Base-by-base conservation (phyloP, 345 rosid species). In the Populus alba region DNA sequence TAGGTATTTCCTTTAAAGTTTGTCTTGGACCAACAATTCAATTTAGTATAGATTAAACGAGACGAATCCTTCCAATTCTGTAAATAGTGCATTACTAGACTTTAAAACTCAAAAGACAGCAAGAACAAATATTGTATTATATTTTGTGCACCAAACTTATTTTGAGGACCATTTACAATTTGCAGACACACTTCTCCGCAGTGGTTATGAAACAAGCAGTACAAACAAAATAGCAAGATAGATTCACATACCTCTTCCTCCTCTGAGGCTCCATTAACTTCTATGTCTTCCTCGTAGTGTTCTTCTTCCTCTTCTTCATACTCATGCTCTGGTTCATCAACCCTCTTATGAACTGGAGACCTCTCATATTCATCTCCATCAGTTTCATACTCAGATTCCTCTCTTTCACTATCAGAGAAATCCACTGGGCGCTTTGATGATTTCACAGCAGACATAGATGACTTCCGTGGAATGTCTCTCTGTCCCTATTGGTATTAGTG, bases 381-480 rank as follows among this genome's bases (percentile, higher is more conserved):
- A 76, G 90, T 94, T 87, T 94, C 99, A 81, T 96, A 96, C 68
- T 96, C 99, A 23, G 97, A 96, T 82, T 91, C 98, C 80, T 92
- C 98, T 86, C 89, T 89, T 59, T 96, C 99, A 79, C 98, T 94
- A 70, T 90, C 97, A 23, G 97, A 91, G 87, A 90, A 93, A 75
- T 86, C 90, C 78, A 87, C 83, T n/a, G 90, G 94, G 33, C 88
- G 97, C 71, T 92, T 85, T 59, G 95, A 81, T 25, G 89, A 83
- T 85, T 93, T 93, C 39, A 78, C 88, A 73, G 83, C 69, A 66
- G 90, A 72, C 78, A 87, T 65, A 37, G 92, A 87, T 62, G 95
- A 81, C 83, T 92, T 91, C 35, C 87, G 92, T 55, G 87, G 85
- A 55, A 90, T 73, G 81, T 92, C 97, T 79, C 82, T 93, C 61